These are phyloP conservation scores for Orbilia ellipsospora DNA, from an alignment of 2,329 filamentous ascomycete genomes.

Conservation along the genomic window DNA sequence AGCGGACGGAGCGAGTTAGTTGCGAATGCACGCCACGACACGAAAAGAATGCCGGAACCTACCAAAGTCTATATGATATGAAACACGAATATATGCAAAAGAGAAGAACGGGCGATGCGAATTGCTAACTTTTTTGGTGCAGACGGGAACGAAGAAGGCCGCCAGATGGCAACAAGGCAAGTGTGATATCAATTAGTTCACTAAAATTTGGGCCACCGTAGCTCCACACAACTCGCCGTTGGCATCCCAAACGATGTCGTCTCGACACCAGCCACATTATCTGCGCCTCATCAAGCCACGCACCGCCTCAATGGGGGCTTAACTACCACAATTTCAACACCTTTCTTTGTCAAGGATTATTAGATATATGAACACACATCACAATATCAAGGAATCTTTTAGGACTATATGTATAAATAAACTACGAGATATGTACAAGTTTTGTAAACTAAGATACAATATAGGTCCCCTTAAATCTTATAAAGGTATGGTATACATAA, in stretches of 20 bases:
- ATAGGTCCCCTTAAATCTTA: no score
- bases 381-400: no score
- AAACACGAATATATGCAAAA: constrained; percentile 24
- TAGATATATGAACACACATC: no score
- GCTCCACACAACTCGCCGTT: constrained; percentile 53
- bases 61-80: constrained; percentile 16
- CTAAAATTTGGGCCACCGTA: constrained; percentile 56
- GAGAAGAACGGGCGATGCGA: constrained; percentile 29
- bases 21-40: neutral
- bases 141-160: constrained; percentile 8
- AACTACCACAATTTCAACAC: no score
- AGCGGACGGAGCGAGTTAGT: constrained; percentile 7
- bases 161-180: constrained; percentile 35
- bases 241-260: constrained; percentile 16
- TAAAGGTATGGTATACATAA: no score
- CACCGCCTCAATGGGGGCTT: constrained; percentile 55
- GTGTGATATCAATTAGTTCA: constrained; percentile 21
- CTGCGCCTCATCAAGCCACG: constrained; percentile 58
- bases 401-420: no score
- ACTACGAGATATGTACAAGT: no score
- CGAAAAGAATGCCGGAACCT: neutral
- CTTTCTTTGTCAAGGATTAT: no score
- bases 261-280: constrained; percentile 16
- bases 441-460: no score
- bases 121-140: neutral